These are phyloP conservation scores for Porcisia hertigi DNA, from an alignment of 208 protist species.

Conservation along the genomic window DNA sequence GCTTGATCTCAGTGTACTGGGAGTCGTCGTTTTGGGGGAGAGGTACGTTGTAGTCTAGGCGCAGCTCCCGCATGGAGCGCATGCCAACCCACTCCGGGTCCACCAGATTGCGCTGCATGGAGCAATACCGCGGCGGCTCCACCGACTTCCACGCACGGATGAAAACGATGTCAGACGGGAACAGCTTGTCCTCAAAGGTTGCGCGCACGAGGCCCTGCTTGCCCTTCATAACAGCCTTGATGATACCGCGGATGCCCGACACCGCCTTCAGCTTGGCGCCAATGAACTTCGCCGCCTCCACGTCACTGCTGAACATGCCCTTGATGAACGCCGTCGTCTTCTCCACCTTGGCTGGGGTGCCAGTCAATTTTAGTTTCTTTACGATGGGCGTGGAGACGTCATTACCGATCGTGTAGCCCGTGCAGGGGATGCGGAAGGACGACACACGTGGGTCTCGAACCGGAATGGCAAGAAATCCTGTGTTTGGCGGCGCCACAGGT, in stretches of 20 bases:
- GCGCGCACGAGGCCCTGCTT: slow-evolving; percentile 95
- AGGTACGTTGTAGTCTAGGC: slow-evolving; percentile 66
- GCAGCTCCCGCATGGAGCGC: slow-evolving; percentile 87
- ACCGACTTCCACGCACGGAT: slow-evolving; percentile 98
- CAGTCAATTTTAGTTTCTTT: slow-evolving; percentile 99
- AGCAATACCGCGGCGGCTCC: slow-evolving; percentile 95
- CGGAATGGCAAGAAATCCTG: slow-evolving; percentile 95
- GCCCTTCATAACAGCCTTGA: slow-evolving; percentile 97
- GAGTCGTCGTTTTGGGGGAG: slow-evolving; percentile 60
- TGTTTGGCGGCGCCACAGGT: slow-evolving; percentile 95
- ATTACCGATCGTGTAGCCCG: slow-evolving; percentile 97
- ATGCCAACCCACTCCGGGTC: slow-evolving; percentile 86
- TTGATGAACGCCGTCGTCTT: slow-evolving; percentile 99
- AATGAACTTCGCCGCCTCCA: slow-evolving; percentile 98
- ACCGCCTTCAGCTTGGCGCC: slow-evolving; percentile 98
- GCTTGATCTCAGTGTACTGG: slow-evolving; percentile 87
- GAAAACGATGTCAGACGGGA: slow-evolving; percentile 98
- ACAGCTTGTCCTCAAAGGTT: slow-evolving; percentile 99
- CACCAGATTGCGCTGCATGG: slow-evolving; percentile 93
- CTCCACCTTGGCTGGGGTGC: slow-evolving; percentile 95
- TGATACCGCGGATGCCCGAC: slow-evolving; percentile 97
- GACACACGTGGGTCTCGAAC: slow-evolving; percentile 48
- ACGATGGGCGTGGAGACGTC: slow-evolving; percentile 94
- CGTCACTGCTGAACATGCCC: slow-evolving; percentile 94
- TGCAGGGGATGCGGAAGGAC: slow-evolving; percentile 95